Base-by-base conservation (phyloP, 768 basidiomycete species). In the Russula sp. region DNA sequence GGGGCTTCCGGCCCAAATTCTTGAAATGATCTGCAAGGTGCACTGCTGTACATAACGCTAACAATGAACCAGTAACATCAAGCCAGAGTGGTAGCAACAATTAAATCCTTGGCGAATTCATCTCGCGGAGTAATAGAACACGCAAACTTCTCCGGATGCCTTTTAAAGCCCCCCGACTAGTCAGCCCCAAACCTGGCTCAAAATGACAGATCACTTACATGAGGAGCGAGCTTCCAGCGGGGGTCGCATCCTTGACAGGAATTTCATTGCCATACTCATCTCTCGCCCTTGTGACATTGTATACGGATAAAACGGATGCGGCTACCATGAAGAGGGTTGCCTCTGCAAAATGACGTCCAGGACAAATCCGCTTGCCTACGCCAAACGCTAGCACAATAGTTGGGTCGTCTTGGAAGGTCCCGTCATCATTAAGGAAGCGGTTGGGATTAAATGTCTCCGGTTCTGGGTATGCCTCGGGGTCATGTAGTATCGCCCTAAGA, bases 291-390 rank as follows among this genome's bases (percentile, higher is more conserved):
- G 34, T n/a, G 3, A 65, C 35, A 34, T 52, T 4, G 16, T 47
- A 65, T 6, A 62, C 32, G 4, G 64, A 55, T 6, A 62, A 20
- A 9, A 62, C 27, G 5, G 54, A 56, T 16, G 57, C 42, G 2
- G 47, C n/a, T 6, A 61, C 44, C n/a, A 65, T 31, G 9, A 62
- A 65, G n/a, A 62, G 20, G 2, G 42, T 62, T 8, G 55, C 49
- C 9, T 65, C 64, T 2, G 42, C 54, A 16, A 62, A 51, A 45
- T 65, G 54, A 11, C 60, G 48, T 16, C 60, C 64, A 3, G 64
- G 60, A 49, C 64, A 65, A 18, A 62, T 42, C 8, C 64, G 55
- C 27, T 37, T 57, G 35, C 60, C 60, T 20, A 27, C 54, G 5
- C 60, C 60, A 40, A 49, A 61, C 5, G 47, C 53, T 1, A 48